Evolutionary conservation across 2,329 filamentous ascomycete genomes (phyloP), one percentile per base, ranked within the genome.

Genomic region (Leptodontidium sp.): DNA sequence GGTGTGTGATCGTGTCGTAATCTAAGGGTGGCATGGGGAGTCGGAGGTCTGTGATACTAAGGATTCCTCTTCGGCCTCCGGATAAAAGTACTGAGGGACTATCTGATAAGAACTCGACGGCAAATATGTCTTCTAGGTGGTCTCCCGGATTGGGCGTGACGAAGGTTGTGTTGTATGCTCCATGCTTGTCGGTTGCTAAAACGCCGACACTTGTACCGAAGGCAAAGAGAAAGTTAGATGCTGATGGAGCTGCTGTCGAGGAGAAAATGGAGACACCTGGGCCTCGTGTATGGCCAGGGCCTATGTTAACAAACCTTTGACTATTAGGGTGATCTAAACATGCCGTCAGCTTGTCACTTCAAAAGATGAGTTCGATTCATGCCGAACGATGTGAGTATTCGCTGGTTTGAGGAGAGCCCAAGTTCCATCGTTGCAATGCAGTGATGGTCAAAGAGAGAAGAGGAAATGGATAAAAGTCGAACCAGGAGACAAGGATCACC

Each of bases 181-280:
- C 32, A 15, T 43, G n/a, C 55, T 67, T 72, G 40, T 77, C 72
- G 21, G 84, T 77, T 24, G 77, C 74, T 14, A 84, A 65, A 6
- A 88, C 78, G n/a, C 85, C 86, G 1, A 76, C 75, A 71, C 79
- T 83, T 1, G 85, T 84, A 53, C 85, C 86, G 53, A 86, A 76
- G 5, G 84, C 78, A 74, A 84, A 87, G 49, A 83, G 72, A 1
- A 83, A 66, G 40, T 78, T 69, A 5, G 82, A 82, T 1, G 77
- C 76, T 0, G 78, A 62, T 0, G 84, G 83, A 0, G 84, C 84
- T 0, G 83, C 76, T 0, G 81, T 72, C 24, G 81, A 81, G n/a
- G 78, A 78, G 69, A 83, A 79, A 24, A 83, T 80, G 32, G 67
- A 66, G 29, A 75, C 70, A 40, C 72, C 67, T 35, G 68, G 61